Conservation (phyloP, 2,329 filamentous ascomycete genomes). For the Trichoderma endophyticum region DNA sequence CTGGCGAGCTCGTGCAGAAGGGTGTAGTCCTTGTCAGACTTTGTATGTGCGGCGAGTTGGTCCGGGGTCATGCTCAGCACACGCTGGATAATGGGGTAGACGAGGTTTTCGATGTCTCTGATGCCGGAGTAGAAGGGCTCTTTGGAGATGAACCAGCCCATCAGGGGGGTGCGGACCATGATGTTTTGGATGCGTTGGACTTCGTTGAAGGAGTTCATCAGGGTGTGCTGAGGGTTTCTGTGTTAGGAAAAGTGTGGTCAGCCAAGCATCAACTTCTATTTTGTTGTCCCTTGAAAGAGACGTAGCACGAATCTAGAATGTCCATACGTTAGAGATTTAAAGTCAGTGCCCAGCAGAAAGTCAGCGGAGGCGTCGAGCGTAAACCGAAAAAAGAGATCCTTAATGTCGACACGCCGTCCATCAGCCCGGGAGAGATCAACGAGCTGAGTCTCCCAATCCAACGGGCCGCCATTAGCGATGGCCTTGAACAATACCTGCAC, state of each 20-base stretch:
- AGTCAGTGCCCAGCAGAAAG: conserved; percentile 76
- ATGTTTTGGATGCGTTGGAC: conserved; percentile 72
- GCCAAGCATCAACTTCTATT: not conserved
- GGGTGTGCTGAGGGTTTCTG: conserved; percentile 59
- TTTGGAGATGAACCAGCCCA: conserved; percentile 62
- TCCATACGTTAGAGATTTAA: conserved; percentile 55
- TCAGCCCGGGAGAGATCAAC: conserved; percentile 63
- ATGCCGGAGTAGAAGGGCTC: conserved; percentile 62
- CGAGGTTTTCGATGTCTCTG: conserved; percentile 68
- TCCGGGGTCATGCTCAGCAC: conserved; percentile 65
- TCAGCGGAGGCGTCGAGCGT: conserved; percentile 84
- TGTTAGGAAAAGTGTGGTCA: not conserved
- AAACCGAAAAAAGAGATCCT: conserved; percentile 77
- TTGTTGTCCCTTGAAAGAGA: not conserved
- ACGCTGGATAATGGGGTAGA: conserved; percentile 73
- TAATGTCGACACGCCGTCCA: conserved; percentile 63
- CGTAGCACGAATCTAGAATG: too few species aligned
- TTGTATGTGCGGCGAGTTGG: conserved; percentile 69
- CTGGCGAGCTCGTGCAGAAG: conserved; percentile 82
- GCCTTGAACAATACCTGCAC: conserved; percentile 68
- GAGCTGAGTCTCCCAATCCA: conserved; percentile 58
- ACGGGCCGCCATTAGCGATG: conserved; percentile 56
- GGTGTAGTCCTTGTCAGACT: conserved; percentile 70
- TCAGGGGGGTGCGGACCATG: conserved; percentile 61
- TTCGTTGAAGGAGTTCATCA: conserved; percentile 75